Evolutionary conservation across 148 eudicot genomes (phyloP).

Genomic region (Cornus florida): DNA sequence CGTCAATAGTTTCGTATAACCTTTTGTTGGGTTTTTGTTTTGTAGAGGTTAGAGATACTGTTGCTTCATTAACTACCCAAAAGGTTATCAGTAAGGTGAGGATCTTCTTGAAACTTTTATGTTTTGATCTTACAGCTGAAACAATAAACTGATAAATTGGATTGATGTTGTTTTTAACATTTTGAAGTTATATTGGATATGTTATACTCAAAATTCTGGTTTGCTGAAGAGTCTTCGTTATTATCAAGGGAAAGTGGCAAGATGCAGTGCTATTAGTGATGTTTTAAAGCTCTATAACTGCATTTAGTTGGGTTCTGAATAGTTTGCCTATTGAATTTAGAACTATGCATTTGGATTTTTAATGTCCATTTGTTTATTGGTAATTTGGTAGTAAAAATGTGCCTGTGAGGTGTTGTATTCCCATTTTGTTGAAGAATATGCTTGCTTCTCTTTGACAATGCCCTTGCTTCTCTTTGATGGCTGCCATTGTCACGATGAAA

Average conservation of each 20-base stretch:
- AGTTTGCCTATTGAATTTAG: neutral
- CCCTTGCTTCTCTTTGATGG: no score
- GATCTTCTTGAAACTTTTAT: neutral
- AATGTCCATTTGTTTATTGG: neutral
- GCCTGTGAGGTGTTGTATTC: no score
- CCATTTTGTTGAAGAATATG: neutral
- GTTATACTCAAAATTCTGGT: neutral
- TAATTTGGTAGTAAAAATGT: neutral
- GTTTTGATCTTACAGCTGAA: neutral
- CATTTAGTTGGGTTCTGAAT: neutral
- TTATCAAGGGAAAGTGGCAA: neutral
- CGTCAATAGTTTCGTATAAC: neutral
- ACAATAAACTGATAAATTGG: neutral
- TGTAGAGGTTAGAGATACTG: conserved; percentile 63
- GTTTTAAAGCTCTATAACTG: no score
- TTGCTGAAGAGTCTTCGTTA: neutral
- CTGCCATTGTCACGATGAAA: no score
- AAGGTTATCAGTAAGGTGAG: conserved; percentile 62
- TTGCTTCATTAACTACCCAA: conserved; percentile 45
- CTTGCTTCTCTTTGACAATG: neutral
- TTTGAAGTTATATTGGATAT: neutral
- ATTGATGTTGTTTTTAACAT: neutral
- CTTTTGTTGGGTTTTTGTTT: conserved; percentile 1
- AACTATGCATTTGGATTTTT: neutral
- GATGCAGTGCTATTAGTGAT: neutral